Evolutionary conservation across 345 rosid genomes (phyloP).

Genomic region (Chamaenerion angustifolium): DNA sequence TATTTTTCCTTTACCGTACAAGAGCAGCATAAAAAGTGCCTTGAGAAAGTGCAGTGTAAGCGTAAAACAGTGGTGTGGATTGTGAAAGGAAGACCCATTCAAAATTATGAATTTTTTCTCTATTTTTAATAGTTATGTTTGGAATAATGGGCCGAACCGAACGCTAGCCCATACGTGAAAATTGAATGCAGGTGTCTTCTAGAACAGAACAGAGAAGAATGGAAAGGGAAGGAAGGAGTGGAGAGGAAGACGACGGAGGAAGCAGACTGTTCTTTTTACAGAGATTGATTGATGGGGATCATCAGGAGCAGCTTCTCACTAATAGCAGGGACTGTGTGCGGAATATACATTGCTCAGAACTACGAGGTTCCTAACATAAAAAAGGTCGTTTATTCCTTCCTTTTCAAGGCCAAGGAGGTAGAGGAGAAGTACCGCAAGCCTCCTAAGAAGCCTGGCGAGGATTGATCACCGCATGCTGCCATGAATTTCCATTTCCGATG

Average conservation of each 20-base stretch:
- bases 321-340: constrained; percentile 47
- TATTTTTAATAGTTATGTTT: too few species aligned
- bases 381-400: constrained; percentile 25
- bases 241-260: neutral
- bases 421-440: constrained; percentile 69
- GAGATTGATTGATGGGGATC: constrained; percentile 34
- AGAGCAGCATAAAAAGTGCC: too few species aligned
- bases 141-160: too few species aligned
- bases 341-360: constrained; percentile 78
- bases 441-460: constrained; percentile 21
- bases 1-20: too few species aligned
- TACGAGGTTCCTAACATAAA: constrained; percentile 74
- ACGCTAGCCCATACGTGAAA: too few species aligned
- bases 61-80: too few species aligned
- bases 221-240: neutral
- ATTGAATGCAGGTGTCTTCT: too few species aligned
- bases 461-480: too few species aligned
- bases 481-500: too few species aligned
- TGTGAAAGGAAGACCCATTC: too few species aligned
- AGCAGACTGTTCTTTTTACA: neutral
- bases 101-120: too few species aligned
- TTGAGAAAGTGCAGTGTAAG: too few species aligned
- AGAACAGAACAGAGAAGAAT: neutral
- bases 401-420: constrained; percentile 35
- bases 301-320: constrained; percentile 53